Percentiles rank a stretch among this genome's conserved stretches.
Evolutionary conservation across 257 asterid species (phyloP).

Genomic region (Plantago major): DNA sequence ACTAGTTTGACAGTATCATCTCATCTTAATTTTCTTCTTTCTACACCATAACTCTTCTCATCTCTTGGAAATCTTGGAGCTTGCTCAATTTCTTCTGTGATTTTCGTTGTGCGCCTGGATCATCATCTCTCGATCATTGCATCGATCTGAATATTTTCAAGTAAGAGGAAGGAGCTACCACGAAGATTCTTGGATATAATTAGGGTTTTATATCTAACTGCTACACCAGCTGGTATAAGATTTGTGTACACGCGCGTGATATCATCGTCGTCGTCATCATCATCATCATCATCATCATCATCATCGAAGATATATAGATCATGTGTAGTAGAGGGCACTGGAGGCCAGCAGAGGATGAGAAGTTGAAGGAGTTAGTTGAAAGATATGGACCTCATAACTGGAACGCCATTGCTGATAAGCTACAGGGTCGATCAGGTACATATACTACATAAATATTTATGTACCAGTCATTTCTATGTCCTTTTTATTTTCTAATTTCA

Average conservation of each 20-base stretch:
- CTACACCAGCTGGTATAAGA: too few species aligned
- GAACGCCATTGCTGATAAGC: constrained; percentile 88
- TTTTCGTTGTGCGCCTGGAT: too few species aligned
- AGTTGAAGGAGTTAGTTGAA: constrained; percentile 67
- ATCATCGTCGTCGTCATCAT: too few species aligned
- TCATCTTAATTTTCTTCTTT: too few species aligned
- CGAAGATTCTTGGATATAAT: constrained; percentile 1
- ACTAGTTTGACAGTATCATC: too few species aligned
- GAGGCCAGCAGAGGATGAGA: constrained; percentile 94
- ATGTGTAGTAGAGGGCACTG: constrained; percentile 93
- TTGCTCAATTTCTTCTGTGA: background rate
- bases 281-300: too few species aligned
- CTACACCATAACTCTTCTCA: background rate
- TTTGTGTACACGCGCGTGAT: too few species aligned
- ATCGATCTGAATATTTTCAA: too few species aligned
- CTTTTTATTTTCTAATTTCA: background rate
- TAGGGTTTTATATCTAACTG: constrained; percentile 8
- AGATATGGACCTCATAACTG: constrained; percentile 94
- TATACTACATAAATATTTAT: background rate
- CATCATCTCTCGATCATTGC: too few species aligned
- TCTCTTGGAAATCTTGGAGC: background rate
- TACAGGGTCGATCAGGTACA: constrained; percentile 86
- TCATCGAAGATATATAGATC: background rate
- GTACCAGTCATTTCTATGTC: background rate
- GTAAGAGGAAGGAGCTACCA: too few species aligned